Evolutionary conservation across 768 basidiomycete species (phyloP).

Genomic region (Crassisporium funariophilum): DNA sequence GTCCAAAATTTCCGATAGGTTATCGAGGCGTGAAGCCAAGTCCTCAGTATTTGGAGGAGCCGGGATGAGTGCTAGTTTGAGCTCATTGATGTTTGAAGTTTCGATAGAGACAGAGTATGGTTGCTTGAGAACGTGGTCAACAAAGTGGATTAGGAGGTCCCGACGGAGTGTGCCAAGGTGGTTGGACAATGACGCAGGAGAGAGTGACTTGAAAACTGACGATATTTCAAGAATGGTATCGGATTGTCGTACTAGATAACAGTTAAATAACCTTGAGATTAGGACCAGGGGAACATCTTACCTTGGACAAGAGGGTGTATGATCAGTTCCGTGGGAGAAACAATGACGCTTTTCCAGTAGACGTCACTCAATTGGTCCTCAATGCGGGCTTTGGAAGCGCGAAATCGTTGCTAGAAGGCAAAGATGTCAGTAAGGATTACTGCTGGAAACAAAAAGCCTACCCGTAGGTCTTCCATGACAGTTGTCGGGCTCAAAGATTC

Average conservation of each 20-base stretch:
- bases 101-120: conserved; percentile 44
- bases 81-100: conserved; percentile 37
- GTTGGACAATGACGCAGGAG: conserved; percentile 51
- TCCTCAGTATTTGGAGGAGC: conserved; percentile 44
- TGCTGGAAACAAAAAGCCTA: conserved; percentile 30
- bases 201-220: conserved; percentile 61
- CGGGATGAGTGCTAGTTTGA: conserved; percentile 51
- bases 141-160: conserved; percentile 59
- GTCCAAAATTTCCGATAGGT: conserved; percentile 56
- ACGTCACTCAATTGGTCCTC: conserved; percentile 77
- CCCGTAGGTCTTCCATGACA: conserved; percentile 62
- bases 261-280: conserved; percentile 1
- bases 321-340: conserved; percentile 50
- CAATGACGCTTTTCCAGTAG: conserved; percentile 57
- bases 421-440: conserved; percentile 1
- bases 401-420: conserved; percentile 54
- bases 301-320: conserved; percentile 55
- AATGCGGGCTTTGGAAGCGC: conserved; percentile 54
- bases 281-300: conserved; percentile 18
- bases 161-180: conserved; percentile 66
- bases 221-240: conserved; percentile 51
- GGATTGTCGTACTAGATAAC: conserved; percentile 57
- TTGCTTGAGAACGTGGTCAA: conserved; percentile 60
- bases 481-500: conserved; percentile 49
- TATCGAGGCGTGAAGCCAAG: conserved; percentile 48